A percentile compares a stretch with the other conserved stretches of the same genome.
Evolutionary conservation across 345 rosid genomes (phyloP).

Genomic region (Populus pruinosa): DNA sequence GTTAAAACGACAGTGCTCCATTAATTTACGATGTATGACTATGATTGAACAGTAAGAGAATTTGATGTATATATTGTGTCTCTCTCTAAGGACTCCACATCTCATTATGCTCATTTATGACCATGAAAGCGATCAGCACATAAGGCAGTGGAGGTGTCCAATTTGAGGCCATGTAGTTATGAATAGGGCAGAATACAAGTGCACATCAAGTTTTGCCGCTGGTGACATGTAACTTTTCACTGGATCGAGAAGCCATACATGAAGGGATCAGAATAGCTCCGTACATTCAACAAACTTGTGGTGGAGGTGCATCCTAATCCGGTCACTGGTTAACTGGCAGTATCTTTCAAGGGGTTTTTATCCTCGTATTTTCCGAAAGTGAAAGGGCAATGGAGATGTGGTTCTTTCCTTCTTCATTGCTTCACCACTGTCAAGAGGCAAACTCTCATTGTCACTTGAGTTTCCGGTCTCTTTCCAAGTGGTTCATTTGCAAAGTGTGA

Average conservation of each 20-base stretch:
- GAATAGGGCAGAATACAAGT: constrained; percentile 5
- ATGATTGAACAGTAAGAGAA: neutral
- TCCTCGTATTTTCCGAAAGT: too few species aligned
- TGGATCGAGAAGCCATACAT: neutral
- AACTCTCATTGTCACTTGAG: neutral
- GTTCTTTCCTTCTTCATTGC: too few species aligned
- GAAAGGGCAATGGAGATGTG: too few species aligned
- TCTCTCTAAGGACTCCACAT: neutral
- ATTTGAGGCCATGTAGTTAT: neutral
- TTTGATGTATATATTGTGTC: too few species aligned
- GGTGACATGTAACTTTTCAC: neutral
- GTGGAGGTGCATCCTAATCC: constrained; percentile 33
- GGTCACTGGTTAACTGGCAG: constrained; percentile 6
- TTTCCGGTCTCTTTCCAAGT: neutral
- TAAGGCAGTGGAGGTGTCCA: neutral
- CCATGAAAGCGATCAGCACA: neutral
- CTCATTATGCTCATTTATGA: neutral
- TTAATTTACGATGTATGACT: neutral
- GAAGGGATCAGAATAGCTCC: neutral
- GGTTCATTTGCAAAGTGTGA: neutral
- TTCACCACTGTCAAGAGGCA: too few species aligned
- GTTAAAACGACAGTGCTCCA: neutral
- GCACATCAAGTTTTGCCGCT: neutral
- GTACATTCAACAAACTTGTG: constrained; percentile 10
- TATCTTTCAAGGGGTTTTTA: neutral